phyloP scores from a whole-genome alignment of 2,329 filamentous ascomycete genomes.

The Aureobasidium sp. region DNA sequence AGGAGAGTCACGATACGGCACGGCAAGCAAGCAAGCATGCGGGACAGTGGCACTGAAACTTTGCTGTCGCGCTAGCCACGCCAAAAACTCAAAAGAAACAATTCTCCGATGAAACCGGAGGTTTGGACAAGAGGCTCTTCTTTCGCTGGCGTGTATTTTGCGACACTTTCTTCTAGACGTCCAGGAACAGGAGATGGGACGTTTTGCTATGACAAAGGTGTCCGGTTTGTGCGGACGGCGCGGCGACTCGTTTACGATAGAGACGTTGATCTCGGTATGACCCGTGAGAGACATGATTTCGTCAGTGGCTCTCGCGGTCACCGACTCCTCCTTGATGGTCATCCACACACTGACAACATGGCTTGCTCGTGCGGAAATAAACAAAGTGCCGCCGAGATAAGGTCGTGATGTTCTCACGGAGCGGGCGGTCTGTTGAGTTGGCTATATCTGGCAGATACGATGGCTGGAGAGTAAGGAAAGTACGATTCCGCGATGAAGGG shows the following conservation, averaged over 20 bases:
- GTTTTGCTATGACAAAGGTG: neutral
- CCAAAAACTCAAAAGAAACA: neutral
- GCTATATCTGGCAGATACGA: slow-evolving; percentile 68
- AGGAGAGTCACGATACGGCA: neutral
- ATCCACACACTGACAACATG: neutral
- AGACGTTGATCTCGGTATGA: neutral
- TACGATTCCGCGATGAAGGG: slow-evolving; percentile 62
- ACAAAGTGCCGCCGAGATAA: neutral
- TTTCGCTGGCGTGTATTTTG: neutral
- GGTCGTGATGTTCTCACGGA: neutral
- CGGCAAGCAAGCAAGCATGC: neutral
- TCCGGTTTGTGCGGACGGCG: neutral
- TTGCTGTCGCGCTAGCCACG: neutral
- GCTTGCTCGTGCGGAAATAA: neutral
- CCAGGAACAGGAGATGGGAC: neutral
- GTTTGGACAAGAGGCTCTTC: neutral
- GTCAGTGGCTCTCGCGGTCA: slow-evolving; percentile 8
- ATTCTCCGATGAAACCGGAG: neutral
- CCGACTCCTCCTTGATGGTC: neutral
- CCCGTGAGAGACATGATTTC: slow-evolving; percentile 2
- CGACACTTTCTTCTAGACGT: neutral
- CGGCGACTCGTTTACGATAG: neutral
- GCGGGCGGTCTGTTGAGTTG: slow-evolving; percentile 46
- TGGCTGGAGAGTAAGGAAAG: slow-evolving; percentile 47
- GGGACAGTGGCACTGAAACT: neutral